Evolutionary conservation across 805 yeast species (phyloP).

Genomic region (Tanozyma kutaoensis): DNA sequence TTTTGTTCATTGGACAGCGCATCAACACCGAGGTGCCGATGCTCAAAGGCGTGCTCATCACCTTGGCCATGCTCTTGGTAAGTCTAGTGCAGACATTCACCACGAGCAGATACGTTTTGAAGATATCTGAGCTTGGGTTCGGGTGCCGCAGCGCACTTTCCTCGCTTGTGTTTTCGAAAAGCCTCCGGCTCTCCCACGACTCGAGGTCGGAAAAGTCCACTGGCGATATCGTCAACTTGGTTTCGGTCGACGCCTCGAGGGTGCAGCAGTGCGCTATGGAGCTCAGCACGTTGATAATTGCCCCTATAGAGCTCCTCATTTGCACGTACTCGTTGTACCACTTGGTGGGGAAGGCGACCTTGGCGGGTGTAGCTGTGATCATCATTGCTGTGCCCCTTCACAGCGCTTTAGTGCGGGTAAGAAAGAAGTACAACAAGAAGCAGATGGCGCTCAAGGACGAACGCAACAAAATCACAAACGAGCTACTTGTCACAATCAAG

Average conservation of each 20-base stretch:
- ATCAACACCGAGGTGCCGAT: conserved; percentile 6
- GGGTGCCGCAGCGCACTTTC: conserved; percentile 37
- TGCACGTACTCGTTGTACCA: conserved; percentile 10
- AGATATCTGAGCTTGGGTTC: conserved; percentile 44
- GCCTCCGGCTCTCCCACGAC: conserved; percentile 53
- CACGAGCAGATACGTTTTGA: conserved; percentile 55
- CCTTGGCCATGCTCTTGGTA: conserved; percentile 42
- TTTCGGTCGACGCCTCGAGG: conserved; percentile 56
- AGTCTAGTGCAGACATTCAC: conserved; percentile 49
- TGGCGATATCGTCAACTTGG: conserved; percentile 70
- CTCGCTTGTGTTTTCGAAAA: conserved; percentile 57
- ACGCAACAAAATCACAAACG: conserved; percentile 10
- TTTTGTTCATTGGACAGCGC: too few species aligned
- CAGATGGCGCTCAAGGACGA: conserved; percentile 9
- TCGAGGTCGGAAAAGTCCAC: conserved; percentile 47
- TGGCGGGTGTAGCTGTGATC: conserved; percentile 8
- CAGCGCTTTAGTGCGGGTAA: conserved; percentile 6
- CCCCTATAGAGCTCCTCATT: conserved; percentile 7
- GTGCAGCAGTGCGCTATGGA: conserved; percentile 9
- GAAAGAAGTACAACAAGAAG: conserved; percentile 3
- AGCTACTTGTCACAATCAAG: conserved; percentile 11
- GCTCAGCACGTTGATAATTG: conserved; percentile 5
- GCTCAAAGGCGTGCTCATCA: conserved; percentile 11
- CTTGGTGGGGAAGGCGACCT: conserved; percentile 10
- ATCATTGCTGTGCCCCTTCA: conserved; percentile 8